These are phyloP conservation scores for Leishmania turanica DNA, from an alignment of 208 protist genomes.

Conservation along the genomic window DNA sequence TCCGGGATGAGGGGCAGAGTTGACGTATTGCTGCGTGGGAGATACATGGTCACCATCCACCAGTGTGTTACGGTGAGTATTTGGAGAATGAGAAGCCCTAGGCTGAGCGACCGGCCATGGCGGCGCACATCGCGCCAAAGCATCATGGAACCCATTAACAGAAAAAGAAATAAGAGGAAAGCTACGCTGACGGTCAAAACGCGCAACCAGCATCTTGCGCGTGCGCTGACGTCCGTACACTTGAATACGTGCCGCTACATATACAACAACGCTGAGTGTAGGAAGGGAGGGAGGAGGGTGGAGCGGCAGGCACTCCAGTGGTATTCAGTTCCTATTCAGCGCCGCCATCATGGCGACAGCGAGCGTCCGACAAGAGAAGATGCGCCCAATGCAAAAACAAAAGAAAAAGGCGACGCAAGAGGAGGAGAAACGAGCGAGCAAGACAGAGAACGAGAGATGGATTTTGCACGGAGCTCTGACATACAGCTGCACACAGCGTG, in stretches of 20 bases:
- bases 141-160: neutral
- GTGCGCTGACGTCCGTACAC: neutral
- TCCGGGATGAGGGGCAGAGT: neutral
- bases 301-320: neutral
- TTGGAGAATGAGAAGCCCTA: constrained; percentile 6
- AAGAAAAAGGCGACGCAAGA: neutral
- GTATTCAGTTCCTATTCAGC: neutral
- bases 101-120: neutral
- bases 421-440: neutral
- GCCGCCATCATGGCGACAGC: neutral
- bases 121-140: neutral
- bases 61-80: constrained; percentile 12
- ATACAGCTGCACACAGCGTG: neutral
- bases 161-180: neutral
- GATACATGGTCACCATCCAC: constrained; percentile 12
- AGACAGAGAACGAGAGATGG: neutral
- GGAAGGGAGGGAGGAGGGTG: neutral
- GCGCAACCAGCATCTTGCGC: neutral
- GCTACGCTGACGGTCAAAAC: neutral
- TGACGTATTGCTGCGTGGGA: constrained; percentile 1
- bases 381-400: neutral
- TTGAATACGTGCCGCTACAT: neutral
- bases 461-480: neutral
- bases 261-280: neutral
- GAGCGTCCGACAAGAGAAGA: neutral